Conservation (phyloP, 2,329 filamentous ascomycete species). For the Fusarium torreyae region DNA sequence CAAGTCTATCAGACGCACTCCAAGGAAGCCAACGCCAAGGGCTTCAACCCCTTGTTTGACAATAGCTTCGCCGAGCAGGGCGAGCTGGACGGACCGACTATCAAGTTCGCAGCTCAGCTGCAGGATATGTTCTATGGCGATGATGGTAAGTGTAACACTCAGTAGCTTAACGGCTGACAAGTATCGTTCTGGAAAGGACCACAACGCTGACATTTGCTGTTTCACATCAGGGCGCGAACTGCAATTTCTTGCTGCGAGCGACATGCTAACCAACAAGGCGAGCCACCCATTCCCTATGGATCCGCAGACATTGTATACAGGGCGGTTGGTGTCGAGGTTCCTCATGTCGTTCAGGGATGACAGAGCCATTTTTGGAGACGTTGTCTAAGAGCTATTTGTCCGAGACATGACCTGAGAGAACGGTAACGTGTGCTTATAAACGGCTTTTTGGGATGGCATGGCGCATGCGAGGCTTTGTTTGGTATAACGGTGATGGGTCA, state of each 20-base stretch:
- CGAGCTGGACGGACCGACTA: conserved; percentile 63
- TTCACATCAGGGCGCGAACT: conserved; percentile 54
- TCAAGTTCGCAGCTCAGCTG: conserved; percentile 63
- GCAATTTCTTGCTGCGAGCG: conserved; percentile 62
- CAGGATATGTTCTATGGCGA: conserved; percentile 61
- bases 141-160: conserved; percentile 59
- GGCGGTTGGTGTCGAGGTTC: conserved; percentile 68
- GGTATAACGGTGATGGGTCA: conserved; percentile 24
- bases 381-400: conserved; percentile 31
- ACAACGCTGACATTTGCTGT: conserved; percentile 38
- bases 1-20: conserved; percentile 72
- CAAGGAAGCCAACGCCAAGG: conserved; percentile 62
- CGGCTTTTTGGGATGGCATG: conserved; percentile 35
- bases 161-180: conserved; percentile 3
- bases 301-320: conserved; percentile 66
- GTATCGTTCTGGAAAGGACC: conserved; percentile 29
- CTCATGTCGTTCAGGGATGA: conserved; percentile 69
- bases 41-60: conserved; percentile 71
- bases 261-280: conserved; percentile 62
- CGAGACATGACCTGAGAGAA: conserved; percentile 39
- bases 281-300: conserved; percentile 64
- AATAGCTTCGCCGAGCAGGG: conserved; percentile 57
- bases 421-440: conserved; percentile 24
- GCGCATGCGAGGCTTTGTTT: conserved; percentile 36
- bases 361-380: conserved; percentile 61